Evolutionary conservation across 73 alveolate species (phyloP), one percentile per base, ranked within the genome.

Genomic region (Blepharisma japonicum): DNA sequence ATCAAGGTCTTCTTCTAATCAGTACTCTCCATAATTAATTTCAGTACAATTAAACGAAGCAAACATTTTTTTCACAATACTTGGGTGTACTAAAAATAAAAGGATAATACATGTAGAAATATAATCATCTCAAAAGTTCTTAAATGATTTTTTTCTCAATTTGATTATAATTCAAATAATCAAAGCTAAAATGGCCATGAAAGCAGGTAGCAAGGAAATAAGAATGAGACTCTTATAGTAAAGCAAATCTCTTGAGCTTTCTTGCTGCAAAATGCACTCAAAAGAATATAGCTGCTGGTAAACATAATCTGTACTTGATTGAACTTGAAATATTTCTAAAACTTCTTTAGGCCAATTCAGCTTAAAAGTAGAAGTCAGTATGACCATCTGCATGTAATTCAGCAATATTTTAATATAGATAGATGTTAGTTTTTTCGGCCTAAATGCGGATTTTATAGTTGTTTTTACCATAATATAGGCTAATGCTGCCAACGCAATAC

Each of bases 341-440:
- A 89, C 78, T 14, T 56, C 20, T 7, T 48, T 70, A 23, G 95
- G 92, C 95, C 95, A 89, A n/a, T 85, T 45, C 8, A 89, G 61
- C 21, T 89, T 81, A 54, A 89, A 89, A 11, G 87, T 68, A 21
- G 92, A 83, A 25, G 91, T 68, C 38, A 89, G 78, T 5, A 77
- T 6, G 2, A 89, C 68, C 78, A 89, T 18, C 54, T 89, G 83
- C 6, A 89, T 3, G 55, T 89, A 90, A 51, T 85, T 89, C 83
- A 74, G 55, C 50, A 89, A 45, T 1, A 89, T 89, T 78, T 89
- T 89, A 14, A 85, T 38, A 76, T 89, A 89, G 1, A 89, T 87
- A 0, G 92, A 85, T 32, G 66, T 77, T 21, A 77, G 51, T 4
- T 74, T 55, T 45, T 82, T 82, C 77, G 82, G 78, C 32, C 4